Percentiles rank a stretch among this genome's conserved stretches.
phyloP scores from a whole-genome alignment of 345 rosid genomes.

The Geranium rotundifolium region DNA sequence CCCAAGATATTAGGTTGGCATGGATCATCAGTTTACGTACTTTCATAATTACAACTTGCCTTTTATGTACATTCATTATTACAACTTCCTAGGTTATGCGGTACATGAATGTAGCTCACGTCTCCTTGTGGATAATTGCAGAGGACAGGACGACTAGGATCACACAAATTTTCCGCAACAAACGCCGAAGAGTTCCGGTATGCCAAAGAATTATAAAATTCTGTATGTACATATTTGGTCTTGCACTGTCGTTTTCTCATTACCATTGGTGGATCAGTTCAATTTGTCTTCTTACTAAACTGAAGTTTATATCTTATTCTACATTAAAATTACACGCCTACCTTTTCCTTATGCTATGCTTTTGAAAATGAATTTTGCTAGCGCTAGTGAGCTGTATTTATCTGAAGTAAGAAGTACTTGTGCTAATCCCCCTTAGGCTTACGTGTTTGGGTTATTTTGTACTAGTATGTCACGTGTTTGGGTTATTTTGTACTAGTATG shows the following conservation, averaged over 20 bases:
- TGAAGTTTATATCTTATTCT: background rate
- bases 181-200: conserved; percentile 31
- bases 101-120: conserved; percentile 4
- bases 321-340: background rate
- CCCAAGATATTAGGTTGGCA: too few species aligned
- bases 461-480: too few species aligned
- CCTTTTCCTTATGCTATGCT: background rate
- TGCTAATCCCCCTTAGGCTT: too few species aligned
- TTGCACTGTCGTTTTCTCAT: background rate
- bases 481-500: too few species aligned
- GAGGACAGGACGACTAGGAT: conserved; percentile 22
- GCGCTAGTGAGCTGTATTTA: too few species aligned
- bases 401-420: too few species aligned
- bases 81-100: background rate
- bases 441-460: too few species aligned
- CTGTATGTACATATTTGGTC: background rate
- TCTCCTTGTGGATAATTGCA: conserved; percentile 1
- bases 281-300: too few species aligned
- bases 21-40: background rate
- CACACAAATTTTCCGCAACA: conserved; percentile 18
- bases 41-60: background rate
- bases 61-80: too few species aligned
- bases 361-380: too few species aligned
- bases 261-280: background rate
- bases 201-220: background rate